Base-by-base conservation (phyloP, 2,329 filamentous ascomycete genomes). In the Diaporthe batatas region DNA sequence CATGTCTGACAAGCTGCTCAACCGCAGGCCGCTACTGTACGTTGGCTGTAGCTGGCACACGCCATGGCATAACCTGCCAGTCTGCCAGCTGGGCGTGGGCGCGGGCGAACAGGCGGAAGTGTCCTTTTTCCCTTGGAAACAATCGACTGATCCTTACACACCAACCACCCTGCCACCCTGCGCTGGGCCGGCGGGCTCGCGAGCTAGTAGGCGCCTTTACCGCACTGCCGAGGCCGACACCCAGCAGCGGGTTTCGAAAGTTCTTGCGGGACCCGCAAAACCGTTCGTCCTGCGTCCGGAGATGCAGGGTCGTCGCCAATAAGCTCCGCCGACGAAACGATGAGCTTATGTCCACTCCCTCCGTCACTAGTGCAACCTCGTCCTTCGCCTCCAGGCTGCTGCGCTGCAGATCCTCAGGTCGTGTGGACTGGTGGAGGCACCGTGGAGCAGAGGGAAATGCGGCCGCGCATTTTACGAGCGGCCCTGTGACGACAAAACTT, bases 131-230 rank as follows among this genome's bases (percentile, higher is more conserved):
- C 29, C 34, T 36, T 49, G 0, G 44, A 53, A 36, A 25, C 62
- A 51, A 51, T 51, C 8, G 44, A 49, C 62, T 51, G 44, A 36
- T 67, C 47, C n/a, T 12, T 51, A 14, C 23, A 39, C 32, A 21
- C 32, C 59, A 65, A 53, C 62, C 32, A 39, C 29, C 34, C 34
- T 36, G 12, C 39, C 39, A 6, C 14, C 12, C 36, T 42, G 29
- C 39, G 23, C 67, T 32, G 67, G 36, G 58, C 58, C 47, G 58
- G 57, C 71, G 58, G 71, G 21, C 55, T 65, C 36, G 71, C 71
- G n/a, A n/a, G n/a, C n/a, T n/a, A n/a, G n/a, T 72, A 73, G 69
- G 72, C 72, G 72, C 72, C n/a, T 68, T 68, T 73, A 57, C 72
- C 72, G 72, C 72, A 59, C 34, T 64, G 69, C 69, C 64, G 69